These are phyloP conservation scores for Wallacemonas sp. DNA, from an alignment of 208 protist species.

Conservation along the genomic window DNA sequence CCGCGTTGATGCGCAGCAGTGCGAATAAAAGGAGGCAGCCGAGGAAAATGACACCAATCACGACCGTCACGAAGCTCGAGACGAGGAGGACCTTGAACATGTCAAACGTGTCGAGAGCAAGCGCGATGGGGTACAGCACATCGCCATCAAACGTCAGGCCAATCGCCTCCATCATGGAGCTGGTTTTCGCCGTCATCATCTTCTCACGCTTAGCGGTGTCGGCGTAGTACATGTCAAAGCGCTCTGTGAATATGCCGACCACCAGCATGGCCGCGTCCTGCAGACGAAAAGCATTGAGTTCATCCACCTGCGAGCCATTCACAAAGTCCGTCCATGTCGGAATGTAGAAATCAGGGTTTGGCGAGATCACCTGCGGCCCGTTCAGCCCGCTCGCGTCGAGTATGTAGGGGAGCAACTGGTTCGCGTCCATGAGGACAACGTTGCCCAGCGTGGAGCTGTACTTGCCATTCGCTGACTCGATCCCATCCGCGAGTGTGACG, in stretches of 20 bases:
- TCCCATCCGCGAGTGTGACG: constrained; percentile 66
- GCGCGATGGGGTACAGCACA: constrained; percentile 62
- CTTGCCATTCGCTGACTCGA: constrained; percentile 81
- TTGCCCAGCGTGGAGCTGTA: constrained; percentile 91
- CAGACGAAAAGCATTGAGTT: constrained; percentile 32
- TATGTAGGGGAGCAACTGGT: constrained; percentile 34
- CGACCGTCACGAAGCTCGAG: constrained; percentile 83
- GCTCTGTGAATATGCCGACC: constrained; percentile 59
- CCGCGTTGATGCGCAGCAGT: constrained; percentile 91
- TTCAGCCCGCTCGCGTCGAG: constrained; percentile 34
- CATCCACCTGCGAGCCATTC: constrained; percentile 15
- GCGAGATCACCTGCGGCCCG: constrained; percentile 22
- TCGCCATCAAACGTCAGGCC: constrained; percentile 47
- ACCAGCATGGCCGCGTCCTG: constrained; percentile 68
- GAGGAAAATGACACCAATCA: constrained; percentile 86
- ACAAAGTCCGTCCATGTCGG: constrained; percentile 31
- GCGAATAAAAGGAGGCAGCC: constrained; percentile 90
- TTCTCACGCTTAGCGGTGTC: constrained; percentile 21
- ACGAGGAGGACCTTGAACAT: constrained; percentile 81
- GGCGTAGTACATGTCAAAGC: constrained; percentile 78
- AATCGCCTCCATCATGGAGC: constrained; percentile 51
- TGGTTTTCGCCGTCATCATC: constrained; percentile 58
- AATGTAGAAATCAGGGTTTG: constrained; percentile 22
- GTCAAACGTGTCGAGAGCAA: constrained; percentile 53
- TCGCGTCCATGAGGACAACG: constrained; percentile 86